Conservation (phyloP, 164 flowering plant species). For the Annona squamosa region DNA sequence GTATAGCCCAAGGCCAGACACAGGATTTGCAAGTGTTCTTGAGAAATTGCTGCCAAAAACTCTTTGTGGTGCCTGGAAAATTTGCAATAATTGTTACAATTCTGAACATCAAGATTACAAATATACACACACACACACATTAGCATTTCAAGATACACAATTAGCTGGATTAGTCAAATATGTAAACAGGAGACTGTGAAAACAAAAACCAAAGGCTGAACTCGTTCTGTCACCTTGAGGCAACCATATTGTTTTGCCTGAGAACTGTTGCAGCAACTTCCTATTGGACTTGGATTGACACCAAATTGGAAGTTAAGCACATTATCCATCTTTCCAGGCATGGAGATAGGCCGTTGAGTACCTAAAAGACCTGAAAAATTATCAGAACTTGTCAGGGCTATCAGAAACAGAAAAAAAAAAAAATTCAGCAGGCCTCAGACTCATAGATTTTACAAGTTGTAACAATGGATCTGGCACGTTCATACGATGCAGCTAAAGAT, state of each 20-base stretch:
- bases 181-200: not conserved
- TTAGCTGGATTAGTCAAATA: not conserved
- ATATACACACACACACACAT: not conserved
- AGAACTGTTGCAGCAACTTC: not conserved
- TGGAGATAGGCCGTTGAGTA: slow-evolving; percentile 15
- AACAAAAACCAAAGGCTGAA: not conserved
- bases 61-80: slow-evolving; percentile 17
- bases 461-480: not conserved
- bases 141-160: slow-evolving; percentile 1
- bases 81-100: slow-evolving; percentile 5
- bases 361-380: slow-evolving; percentile 24
- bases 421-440: not conserved
- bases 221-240: slow-evolving; percentile 18
- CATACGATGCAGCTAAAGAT: not conserved
- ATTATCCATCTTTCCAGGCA: slow-evolving; percentile 17
- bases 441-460: not conserved
- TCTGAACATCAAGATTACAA: not conserved
- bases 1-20: slow-evolving; percentile 11
- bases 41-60: slow-evolving; percentile 21
- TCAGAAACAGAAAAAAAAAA: not conserved
- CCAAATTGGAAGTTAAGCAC: slow-evolving; percentile 9
- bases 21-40: slow-evolving; percentile 13
- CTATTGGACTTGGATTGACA: slow-evolving; percentile 4
- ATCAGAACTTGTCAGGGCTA: not conserved
- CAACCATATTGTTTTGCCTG: slow-evolving; percentile 17